Conservation (phyloP, 306 rosid genomes). For the Quercus suber region DNA sequence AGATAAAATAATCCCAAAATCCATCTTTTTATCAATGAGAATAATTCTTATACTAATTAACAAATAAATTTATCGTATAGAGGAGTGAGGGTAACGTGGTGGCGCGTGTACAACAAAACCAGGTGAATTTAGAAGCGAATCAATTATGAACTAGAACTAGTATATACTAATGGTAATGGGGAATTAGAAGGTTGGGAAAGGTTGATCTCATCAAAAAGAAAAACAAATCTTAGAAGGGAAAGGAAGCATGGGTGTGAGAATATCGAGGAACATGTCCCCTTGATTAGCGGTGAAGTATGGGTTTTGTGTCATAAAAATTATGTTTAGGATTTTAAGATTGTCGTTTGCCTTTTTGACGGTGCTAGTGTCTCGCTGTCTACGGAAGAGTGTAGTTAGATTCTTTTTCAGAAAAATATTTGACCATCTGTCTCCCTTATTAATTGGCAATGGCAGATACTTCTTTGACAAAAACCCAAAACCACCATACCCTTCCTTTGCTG, state of each 20-base stretch:
- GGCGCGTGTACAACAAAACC: too few species aligned
- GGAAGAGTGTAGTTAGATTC: background rate
- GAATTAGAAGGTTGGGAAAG: too few species aligned
- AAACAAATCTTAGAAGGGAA: too few species aligned
- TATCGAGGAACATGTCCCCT: constrained; percentile 30
- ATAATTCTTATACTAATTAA: too few species aligned
- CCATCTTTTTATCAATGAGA: too few species aligned
- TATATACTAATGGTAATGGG: too few species aligned
- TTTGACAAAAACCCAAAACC: constrained; percentile 11
- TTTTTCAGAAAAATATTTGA: constrained; percentile 31
- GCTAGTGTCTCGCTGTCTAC: background rate
- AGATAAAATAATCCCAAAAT: too few species aligned
- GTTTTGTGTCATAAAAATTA: background rate
- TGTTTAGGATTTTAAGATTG: background rate
- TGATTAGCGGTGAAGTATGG: constrained; percentile 32
- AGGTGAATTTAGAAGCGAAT: too few species aligned
- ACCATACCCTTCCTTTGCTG: background rate
- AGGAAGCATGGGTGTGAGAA: background rate
- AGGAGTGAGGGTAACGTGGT: too few species aligned
- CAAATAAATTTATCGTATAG: too few species aligned
- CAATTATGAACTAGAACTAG: too few species aligned
- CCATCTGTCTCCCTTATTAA: constrained; percentile 28
- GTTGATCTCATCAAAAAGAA: too few species aligned
- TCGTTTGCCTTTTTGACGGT: constrained; percentile 11
- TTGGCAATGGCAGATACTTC: background rate